These are phyloP conservation scores for Magnolia sinica DNA, from an alignment of 164 flowering plant species.

Conservation along the genomic window DNA sequence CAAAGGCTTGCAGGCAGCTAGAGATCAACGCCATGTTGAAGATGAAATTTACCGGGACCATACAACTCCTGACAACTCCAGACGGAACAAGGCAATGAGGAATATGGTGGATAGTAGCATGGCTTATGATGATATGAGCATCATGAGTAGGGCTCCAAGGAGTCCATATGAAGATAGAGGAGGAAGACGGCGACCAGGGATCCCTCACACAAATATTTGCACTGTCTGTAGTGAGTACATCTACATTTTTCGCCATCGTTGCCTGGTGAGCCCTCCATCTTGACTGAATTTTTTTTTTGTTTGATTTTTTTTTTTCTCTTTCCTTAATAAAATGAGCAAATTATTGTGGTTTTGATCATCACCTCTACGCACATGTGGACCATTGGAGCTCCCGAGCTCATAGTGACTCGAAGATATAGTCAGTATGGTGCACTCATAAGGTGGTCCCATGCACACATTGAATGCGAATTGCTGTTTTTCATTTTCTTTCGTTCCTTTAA, in stretches of 20 bases:
- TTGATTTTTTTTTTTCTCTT: not conserved
- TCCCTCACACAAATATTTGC: slow-evolving; percentile 79
- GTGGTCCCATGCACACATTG: too few species aligned
- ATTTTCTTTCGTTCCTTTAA: too few species aligned
- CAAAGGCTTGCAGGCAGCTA: slow-evolving; percentile 31
- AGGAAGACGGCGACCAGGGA: slow-evolving; percentile 50
- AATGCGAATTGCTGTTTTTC: too few species aligned
- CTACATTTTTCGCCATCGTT: slow-evolving; percentile 59
- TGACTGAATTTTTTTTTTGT: too few species aligned
- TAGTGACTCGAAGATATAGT: too few species aligned
- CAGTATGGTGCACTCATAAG: too few species aligned
- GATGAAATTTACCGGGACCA: not conserved
- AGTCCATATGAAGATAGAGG: slow-evolving; percentile 14
- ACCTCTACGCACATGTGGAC: not conserved
- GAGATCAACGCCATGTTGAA: slow-evolving; percentile 3
- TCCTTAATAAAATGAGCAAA: not conserved
- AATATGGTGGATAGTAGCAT: slow-evolving; percentile 22
- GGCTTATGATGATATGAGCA: slow-evolving; percentile 31
- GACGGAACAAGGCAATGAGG: slow-evolving; percentile 9
- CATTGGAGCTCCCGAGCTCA: too few species aligned
- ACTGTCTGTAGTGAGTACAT: slow-evolving; percentile 49
- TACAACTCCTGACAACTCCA: not conserved
- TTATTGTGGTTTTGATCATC: not conserved
- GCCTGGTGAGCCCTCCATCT: slow-evolving; percentile 36
- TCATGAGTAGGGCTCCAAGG: slow-evolving; percentile 21